These are phyloP conservation scores for Coniochaeta sp. DNA, from an alignment of 2,329 filamentous ascomycete species.

Conservation along the genomic window DNA sequence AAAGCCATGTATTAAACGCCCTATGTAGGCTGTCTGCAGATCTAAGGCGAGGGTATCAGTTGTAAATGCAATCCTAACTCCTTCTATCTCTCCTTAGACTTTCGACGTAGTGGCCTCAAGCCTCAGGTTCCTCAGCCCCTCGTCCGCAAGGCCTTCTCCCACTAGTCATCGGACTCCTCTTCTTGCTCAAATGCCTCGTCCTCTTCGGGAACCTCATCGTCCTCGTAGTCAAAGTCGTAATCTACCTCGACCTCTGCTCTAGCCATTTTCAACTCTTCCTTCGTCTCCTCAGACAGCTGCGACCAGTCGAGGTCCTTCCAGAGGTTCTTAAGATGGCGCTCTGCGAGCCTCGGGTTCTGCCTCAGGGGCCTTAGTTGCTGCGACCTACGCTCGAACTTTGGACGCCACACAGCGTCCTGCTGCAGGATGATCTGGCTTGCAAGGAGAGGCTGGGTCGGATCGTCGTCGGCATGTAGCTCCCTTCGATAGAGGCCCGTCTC, in stretches of 20 bases:
- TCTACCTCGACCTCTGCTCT: neutral
- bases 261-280: neutral
- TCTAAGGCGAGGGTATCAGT: too few species aligned
- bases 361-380: neutral
- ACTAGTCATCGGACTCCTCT: neutral
- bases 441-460: constrained; percentile 35
- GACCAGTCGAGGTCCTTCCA: constrained; percentile 34
- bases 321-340: neutral
- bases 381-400: neutral
- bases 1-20: too few species aligned
- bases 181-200: neutral
- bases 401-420: constrained; percentile 19
- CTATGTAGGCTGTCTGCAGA: too few species aligned
- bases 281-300: constrained; percentile 19
- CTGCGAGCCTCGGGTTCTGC: neutral
- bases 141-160: too few species aligned
- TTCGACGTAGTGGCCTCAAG: too few species aligned
- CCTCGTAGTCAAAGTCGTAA: neutral
- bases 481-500: constrained; percentile 35
- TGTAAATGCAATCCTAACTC: too few species aligned
- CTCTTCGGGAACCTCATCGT: neutral
- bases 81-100: too few species aligned
- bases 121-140: too few species aligned
- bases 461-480: constrained; percentile 39
- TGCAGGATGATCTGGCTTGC: constrained; percentile 35